These are phyloP conservation scores for Ophiostoma ulmi DNA, from an alignment of 2,329 filamentous ascomycete species.

Conservation along the genomic window DNA sequence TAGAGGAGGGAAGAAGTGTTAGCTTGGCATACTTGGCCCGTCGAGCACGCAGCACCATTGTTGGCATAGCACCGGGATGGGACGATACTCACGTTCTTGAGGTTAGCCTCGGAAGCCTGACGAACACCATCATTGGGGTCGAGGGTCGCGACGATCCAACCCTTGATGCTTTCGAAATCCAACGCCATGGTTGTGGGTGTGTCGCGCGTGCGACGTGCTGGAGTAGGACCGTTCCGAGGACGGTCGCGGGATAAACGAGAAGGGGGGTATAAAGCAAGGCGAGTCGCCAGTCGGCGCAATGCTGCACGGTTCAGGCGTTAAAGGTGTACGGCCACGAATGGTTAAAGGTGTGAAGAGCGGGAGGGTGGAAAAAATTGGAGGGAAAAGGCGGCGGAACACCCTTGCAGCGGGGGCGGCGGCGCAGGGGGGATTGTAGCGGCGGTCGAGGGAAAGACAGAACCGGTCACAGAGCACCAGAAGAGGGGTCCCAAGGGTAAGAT, in stretches of 20 bases:
- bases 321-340: not conserved
- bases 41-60: not conserved
- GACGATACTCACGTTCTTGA: conserved; percentile 63
- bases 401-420: conserved; percentile 10
- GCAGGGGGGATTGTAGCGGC: conserved; percentile 6
- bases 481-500: no score
- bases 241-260: not conserved
- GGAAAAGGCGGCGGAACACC: conserved; percentile 14
- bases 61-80: not conserved
- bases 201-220: conserved; percentile 35
- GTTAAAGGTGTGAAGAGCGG: not conserved
- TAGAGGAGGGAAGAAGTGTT: conserved; percentile 36
- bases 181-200: conserved; percentile 44
- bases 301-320: not conserved
- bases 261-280: not conserved
- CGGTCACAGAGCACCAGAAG: conserved; percentile 1
- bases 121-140: conserved; percentile 43
- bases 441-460: not conserved
- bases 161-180: conserved; percentile 27
- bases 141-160: conserved; percentile 28
- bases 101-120: conserved; percentile 70
- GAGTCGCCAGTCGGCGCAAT: conserved; percentile 7
- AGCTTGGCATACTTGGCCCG: not conserved
- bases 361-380: not conserved
- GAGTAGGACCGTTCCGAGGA: conserved; percentile 15